Percentiles rank a stretch among this genome's conserved stretches.
These are phyloP conservation scores for Phaffia rhodozyma DNA, from an alignment of 1,284 basidiomycete species.

Conservation along the genomic window DNA sequence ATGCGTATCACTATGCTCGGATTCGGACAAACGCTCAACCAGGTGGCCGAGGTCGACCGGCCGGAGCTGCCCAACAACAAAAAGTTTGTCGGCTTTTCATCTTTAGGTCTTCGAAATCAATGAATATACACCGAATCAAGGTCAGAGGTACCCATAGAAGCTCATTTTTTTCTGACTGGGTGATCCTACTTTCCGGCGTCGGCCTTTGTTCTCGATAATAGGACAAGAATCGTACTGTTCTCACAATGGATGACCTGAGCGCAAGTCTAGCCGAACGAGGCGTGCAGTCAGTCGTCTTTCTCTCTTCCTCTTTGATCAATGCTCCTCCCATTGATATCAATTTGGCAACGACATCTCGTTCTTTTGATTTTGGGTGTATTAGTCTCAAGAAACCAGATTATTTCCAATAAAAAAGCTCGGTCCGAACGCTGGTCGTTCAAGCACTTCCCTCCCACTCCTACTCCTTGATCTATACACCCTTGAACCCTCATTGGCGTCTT, in stretches of 20 bases:
- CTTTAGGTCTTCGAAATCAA: background rate
- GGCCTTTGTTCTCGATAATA: constrained; percentile 27
- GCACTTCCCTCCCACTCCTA: no score
- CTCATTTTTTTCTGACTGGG: background rate
- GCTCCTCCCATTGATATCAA: no score
- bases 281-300: constrained; percentile 37
- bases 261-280: constrained; percentile 90
- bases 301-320: background rate
- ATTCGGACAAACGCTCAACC: constrained; percentile 54
- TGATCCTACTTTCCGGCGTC: background rate
- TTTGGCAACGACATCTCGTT: no score
- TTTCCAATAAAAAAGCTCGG: no score
- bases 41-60: constrained; percentile 33
- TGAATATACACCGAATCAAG: background rate
- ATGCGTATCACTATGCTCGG: constrained; percentile 95
- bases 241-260: constrained; percentile 95
- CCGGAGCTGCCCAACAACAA: constrained; percentile 18
- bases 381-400: no score
- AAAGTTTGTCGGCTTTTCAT: background rate
- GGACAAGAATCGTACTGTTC: constrained; percentile 89
- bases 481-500: no score
- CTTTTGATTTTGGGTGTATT: no score
- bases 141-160: background rate
- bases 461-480: no score
- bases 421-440: no score